These are phyloP conservation scores for Nematocida sp. DNA, from an alignment of 371 early-diverging fungal genomes.

Conservation along the genomic window DNA sequence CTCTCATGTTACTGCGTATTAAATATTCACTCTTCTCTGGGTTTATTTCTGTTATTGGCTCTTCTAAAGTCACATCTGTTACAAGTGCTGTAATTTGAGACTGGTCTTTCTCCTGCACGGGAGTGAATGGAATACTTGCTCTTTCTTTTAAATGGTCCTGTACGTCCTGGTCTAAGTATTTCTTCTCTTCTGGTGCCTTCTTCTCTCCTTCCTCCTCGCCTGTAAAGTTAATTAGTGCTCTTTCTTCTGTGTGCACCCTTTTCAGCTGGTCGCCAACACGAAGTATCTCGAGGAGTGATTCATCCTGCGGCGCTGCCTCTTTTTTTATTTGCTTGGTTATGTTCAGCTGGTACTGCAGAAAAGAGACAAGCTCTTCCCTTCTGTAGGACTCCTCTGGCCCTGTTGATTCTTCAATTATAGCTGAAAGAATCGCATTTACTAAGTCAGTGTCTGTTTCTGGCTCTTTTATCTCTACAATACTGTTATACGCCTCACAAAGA, in stretches of 20 bases:
- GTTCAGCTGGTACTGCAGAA: constrained; percentile 31
- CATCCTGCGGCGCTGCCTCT: constrained; percentile 16
- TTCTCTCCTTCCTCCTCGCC: constrained; percentile 51
- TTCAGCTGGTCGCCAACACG: constrained; percentile 35
- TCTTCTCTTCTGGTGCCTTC: constrained; percentile 40
- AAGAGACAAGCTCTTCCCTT: constrained; percentile 49
- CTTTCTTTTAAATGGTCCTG: constrained; percentile 32
- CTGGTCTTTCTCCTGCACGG: not conserved
- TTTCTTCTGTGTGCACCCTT: constrained; percentile 5
- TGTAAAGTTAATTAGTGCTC: constrained; percentile 37
- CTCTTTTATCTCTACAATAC: not conserved
- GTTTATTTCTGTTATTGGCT: constrained; percentile 10
- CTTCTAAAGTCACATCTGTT: constrained; percentile 8
- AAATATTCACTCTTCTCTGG: constrained; percentile 22
- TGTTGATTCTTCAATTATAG: constrained; percentile 16
- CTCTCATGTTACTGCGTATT: constrained; percentile 11
- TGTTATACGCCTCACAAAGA: not conserved
- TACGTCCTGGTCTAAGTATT: constrained; percentile 52
- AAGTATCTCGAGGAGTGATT: constrained; percentile 46
- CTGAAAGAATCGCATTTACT: not conserved
- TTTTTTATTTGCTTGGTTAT: constrained; percentile 48
- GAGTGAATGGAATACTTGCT: not conserved
- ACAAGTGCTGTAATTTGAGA: not conserved
- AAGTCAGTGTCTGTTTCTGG: not conserved
- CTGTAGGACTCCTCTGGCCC: constrained; percentile 28